Conservation (phyloP, 2,329 filamentous ascomycete species). For the Corinectria fuckeliana region DNA sequence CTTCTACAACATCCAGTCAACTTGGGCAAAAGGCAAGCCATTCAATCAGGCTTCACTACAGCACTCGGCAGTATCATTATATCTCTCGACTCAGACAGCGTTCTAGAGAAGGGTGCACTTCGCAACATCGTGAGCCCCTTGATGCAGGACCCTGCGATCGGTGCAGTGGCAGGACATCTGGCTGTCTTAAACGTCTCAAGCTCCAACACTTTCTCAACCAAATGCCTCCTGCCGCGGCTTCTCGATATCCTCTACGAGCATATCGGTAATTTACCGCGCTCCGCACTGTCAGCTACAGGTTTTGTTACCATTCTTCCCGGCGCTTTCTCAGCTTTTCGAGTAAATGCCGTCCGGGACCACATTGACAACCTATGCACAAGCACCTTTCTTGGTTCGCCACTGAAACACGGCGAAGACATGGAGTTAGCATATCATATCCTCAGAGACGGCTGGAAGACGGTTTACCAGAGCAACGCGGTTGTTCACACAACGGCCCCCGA, state of each 20-base stretch:
- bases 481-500: slow-evolving; percentile 9
- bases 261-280: slow-evolving; percentile 6
- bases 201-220: background rate
- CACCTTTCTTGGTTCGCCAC: slow-evolving; percentile 5
- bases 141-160: slow-evolving; percentile 1
- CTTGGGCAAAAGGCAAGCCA: slow-evolving; percentile 7
- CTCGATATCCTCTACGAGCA: slow-evolving; percentile 7
- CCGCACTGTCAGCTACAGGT: background rate
- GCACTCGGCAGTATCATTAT: slow-evolving; percentile 1
- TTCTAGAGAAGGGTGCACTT: slow-evolving; percentile 1
- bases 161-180: slow-evolving; percentile 8
- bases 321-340: slow-evolving; percentile 12
- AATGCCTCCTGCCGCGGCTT: slow-evolving; percentile 2
- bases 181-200: background rate
- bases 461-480: slow-evolving; percentile 10
- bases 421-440: slow-evolving; percentile 6
- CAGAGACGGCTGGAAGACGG: slow-evolving; percentile 5
- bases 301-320: slow-evolving; percentile 13
- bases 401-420: slow-evolving; percentile 9
- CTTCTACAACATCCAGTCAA: background rate
- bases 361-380: background rate
- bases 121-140: slow-evolving; percentile 9
- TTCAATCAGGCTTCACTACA: slow-evolving; percentile 2
- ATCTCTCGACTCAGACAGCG: slow-evolving; percentile 9
- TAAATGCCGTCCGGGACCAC: slow-evolving; percentile 3